Evolutionary conservation across 768 basidiomycete genomes (phyloP), one percentile per base, ranked within the genome.

Genomic region (Holtermanniella nyarrowii): DNA sequence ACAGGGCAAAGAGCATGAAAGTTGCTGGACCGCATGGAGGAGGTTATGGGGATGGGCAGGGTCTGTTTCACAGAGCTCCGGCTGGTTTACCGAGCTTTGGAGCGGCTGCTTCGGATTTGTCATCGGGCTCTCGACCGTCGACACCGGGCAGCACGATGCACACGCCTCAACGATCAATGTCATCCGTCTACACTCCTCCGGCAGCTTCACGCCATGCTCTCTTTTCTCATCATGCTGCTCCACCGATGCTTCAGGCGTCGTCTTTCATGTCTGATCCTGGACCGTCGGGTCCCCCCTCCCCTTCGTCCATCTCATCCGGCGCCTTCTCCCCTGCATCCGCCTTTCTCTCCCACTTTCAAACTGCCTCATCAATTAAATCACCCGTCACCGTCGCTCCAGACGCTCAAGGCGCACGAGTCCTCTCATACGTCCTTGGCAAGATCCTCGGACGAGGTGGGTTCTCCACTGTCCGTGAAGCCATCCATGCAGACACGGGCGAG

Each of bases 371-470:
- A 4, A 44, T 26, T 3, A 50, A 44, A 22, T 60, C 66, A n/a
- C 50, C 61, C 21, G 43, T 48, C 3, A 39, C 54, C 1, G 5
- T 55, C 16, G 50, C 69, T 5, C 66, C 66, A 4, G 85, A 88
- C 59, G 79, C 77, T 16, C 83, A 84, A 60, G 85, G 85, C 2
- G 76, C 83, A 48, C 63, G 73, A 21, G 76, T 90, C 11, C 77
- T 79, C 0, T 82, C 83, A 10, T 91, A 88, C 65, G 79, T 77
- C 5, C 77, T 95, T 0, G 89, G 86, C 14, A 76, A 77, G 25
- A 75, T 84, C 58, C 78, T 93, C 12, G 89, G 85, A 22, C 76
- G 79, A 54, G 89, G 90, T 7, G 84, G 81, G 5, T 87, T 88
- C 68, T 87, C 87, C 13, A 81, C 80, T 53, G 85, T 93, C 53